Base-by-base conservation (phyloP, 2,329 filamentous ascomycete species). In the Xylariaceae sp. region DNA sequence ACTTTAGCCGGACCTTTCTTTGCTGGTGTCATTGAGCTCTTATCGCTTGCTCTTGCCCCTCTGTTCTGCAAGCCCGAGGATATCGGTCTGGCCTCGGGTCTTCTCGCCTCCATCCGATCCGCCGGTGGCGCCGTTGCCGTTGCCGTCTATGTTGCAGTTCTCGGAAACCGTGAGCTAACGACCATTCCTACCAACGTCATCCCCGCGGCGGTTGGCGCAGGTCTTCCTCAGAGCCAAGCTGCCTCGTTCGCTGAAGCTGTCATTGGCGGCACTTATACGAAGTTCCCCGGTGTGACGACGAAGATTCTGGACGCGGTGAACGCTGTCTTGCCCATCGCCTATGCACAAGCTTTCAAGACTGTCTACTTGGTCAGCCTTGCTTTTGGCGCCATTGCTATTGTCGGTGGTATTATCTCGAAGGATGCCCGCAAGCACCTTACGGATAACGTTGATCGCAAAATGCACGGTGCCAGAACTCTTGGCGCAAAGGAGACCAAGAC, bases 41-140 rank as follows among this genome's bases (percentile, higher is more conserved):
- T 59, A 6, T 61, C 65, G 2, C 49, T 67, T 8, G 60, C 65
- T 6, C 52, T 67, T 21, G 64, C 65, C 1, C 63, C 64, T 14
- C 58, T 67, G 1, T 70, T 70, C 52, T 67, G 64, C 40, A 60
- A 62, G 17, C 58, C 63, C 0, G 58, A 65, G 12, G 67, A 71
- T 14, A 70, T 71, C 35, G 69, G 69, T 22, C 55, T 69, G 6
- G 67, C 69, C 2, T 67, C 63, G 5, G 67, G 68, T n/a, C 48
- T 69, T 10, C 55, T 69, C 5, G 65, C 67, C 2, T 69, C 66
- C 3, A 66, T 70, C 27, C 64, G 68, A 4, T 65, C 67, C 1
- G 64, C 64, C 0, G 64, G 63, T 6, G 63, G 66, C 6, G 66
- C 64, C 3, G 57, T 70, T 23, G 64, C 66, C 10, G 63, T 67